Evolutionary conservation across 106 monocot species (phyloP).

Genomic region (Apostasia ramifera): DNA sequence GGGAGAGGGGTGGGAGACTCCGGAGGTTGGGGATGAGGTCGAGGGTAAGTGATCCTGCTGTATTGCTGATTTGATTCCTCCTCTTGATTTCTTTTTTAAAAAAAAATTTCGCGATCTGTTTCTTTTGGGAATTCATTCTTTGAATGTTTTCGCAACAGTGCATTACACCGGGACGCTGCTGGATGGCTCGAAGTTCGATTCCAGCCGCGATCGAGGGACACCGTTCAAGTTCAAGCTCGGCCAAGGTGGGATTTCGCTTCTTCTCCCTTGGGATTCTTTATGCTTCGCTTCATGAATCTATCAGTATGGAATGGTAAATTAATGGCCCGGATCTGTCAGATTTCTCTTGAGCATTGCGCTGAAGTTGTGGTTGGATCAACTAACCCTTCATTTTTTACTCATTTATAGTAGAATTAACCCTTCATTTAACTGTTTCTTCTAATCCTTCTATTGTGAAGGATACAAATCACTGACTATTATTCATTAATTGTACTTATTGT

Average conservation of each 20-base stretch:
- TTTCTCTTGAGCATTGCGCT: background rate
- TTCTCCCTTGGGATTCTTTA: background rate
- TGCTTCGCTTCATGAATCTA: background rate
- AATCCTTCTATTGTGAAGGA: no score
- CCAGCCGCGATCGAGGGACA: constrained; percentile 54
- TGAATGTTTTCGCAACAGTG: constrained; percentile 30
- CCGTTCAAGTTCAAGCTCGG: constrained; percentile 69
- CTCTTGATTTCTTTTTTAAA: background rate
- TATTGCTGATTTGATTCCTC: background rate
- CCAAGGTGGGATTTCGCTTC: constrained; percentile 27
- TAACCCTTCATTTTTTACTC: no score
- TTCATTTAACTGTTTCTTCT: no score
- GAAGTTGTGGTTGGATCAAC: no score
- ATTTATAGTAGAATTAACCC: no score
- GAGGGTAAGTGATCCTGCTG: constrained; percentile 34
- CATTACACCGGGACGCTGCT: constrained; percentile 72
- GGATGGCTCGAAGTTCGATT: constrained; percentile 76
- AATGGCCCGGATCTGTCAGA: background rate
- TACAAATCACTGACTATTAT: no score
- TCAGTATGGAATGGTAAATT: background rate
- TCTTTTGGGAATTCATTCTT: constrained; percentile 3
- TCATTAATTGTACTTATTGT: no score
- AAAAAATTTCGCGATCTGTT: background rate
- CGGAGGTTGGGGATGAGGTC: constrained; percentile 81
- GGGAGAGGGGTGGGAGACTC: constrained; percentile 73